These are phyloP conservation scores for Suillus decipiens DNA, from an alignment of 768 basidiomycete genomes.

Conservation along the genomic window DNA sequence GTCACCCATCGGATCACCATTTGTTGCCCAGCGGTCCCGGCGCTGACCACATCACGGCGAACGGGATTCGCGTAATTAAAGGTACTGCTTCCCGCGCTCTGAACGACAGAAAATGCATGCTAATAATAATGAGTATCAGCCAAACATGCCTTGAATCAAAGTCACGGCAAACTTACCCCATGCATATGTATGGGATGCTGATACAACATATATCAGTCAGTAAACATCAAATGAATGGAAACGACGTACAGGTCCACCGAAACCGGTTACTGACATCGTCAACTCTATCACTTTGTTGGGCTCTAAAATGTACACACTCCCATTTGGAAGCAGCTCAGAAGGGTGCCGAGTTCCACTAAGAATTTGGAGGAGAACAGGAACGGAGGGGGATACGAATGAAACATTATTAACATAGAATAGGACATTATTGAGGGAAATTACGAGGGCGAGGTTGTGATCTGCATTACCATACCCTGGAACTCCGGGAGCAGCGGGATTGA, in stretches of 20 bases:
- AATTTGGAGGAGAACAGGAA: conserved; percentile 25
- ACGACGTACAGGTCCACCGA: conserved; percentile 6
- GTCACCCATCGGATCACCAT: conserved; percentile 29
- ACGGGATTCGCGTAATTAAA: neutral
- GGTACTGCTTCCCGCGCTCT: conserved; percentile 35
- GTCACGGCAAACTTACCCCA: conserved; percentile 31
- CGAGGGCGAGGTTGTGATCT: conserved; percentile 37
- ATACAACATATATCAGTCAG: neutral
- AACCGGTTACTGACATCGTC: conserved; percentile 13
- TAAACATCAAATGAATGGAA: neutral
- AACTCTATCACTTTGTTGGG: conserved; percentile 31
- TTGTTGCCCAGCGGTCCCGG: neutral
- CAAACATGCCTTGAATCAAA: neutral
- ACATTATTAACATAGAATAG: conserved; percentile 16
- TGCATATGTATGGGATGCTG: conserved; percentile 48
- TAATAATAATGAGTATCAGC: conserved; percentile 15
- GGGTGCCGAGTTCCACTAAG: conserved; percentile 40
- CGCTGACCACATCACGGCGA: neutral
- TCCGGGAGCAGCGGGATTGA: conserved; percentile 40
- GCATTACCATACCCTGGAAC: conserved; percentile 37
- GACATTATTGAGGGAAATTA: conserved; percentile 7
- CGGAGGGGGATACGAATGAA: conserved; percentile 28
- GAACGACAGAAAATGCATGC: conserved; percentile 48
- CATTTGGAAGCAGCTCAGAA: conserved; percentile 24
- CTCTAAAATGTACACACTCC: conserved; percentile 25